These are phyloP conservation scores for Sungouiozyma intestinalis DNA, from an alignment of 805 yeast genomes.

Conservation along the genomic window DNA sequence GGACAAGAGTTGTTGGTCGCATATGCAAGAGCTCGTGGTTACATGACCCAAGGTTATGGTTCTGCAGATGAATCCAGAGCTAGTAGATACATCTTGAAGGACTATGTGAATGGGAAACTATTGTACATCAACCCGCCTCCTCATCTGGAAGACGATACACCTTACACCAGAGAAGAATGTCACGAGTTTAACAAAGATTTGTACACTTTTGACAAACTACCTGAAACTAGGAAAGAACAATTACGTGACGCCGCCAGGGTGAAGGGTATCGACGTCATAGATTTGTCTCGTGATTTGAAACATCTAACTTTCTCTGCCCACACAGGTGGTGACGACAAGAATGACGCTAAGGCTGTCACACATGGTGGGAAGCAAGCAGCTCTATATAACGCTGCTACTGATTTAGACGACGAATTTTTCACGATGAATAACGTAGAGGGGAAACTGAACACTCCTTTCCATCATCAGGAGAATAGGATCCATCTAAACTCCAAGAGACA, in stretches of 20 bases:
- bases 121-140: slow-evolving; percentile 88
- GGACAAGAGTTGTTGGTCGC: slow-evolving; percentile 83
- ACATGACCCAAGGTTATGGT: slow-evolving; percentile 94
- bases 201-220: slow-evolving; percentile 53
- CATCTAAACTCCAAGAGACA: slow-evolving; percentile 42
- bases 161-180: slow-evolving; percentile 41
- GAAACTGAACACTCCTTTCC: slow-evolving; percentile 62
- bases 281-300: slow-evolving; percentile 58
- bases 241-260: slow-evolving; percentile 49
- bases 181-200: slow-evolving; percentile 64
- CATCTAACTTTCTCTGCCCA: slow-evolving; percentile 74
- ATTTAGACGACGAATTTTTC: slow-evolving; percentile 80
- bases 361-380: slow-evolving; percentile 83
- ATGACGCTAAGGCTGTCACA: slow-evolving; percentile 41
- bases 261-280: slow-evolving; percentile 49
- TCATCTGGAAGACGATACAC: slow-evolving; percentile 43
- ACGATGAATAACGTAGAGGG: slow-evolving; percentile 56
- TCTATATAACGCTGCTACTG: slow-evolving; percentile 65
- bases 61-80: slow-evolving; percentile 95
- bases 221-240: slow-evolving; percentile 67
- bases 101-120: slow-evolving; percentile 87
- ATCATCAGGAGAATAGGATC: slow-evolving; percentile 32
- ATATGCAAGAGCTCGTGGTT: slow-evolving; percentile 94
- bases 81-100: slow-evolving; percentile 82
- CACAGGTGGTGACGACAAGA: slow-evolving; percentile 39